Conservation (phyloP, 805 yeast genomes). For the Schwanniomyces pseudopolymorphus region DNA sequence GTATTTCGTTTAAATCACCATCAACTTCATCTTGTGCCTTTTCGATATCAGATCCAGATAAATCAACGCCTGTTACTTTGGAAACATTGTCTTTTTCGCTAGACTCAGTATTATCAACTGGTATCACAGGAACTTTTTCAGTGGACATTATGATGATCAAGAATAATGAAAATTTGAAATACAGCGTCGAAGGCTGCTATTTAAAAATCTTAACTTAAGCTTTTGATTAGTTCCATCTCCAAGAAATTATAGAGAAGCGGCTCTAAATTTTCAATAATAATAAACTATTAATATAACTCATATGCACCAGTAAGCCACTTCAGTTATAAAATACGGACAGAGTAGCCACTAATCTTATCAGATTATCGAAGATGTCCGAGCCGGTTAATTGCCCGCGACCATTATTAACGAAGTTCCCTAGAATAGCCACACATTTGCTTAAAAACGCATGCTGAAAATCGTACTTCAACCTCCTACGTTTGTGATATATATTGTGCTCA, state of each 20-base stretch:
- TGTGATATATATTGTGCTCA: no score
- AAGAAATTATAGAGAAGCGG: background rate
- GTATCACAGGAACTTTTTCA: background rate
- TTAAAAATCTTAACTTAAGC: background rate
- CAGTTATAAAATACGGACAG: background rate
- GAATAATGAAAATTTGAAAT: background rate
- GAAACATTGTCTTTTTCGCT: background rate
- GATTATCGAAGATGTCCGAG: background rate
- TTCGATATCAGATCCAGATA: background rate
- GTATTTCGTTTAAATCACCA: background rate
- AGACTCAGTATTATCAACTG: background rate
- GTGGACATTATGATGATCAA: background rate
- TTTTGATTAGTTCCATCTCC: background rate
- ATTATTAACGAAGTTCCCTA: no score
- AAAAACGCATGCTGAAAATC: no score
- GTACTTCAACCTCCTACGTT: no score
- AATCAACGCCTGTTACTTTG: background rate
- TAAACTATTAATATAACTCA: background rate
- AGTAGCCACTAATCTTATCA: background rate
- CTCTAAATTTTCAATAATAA: background rate
- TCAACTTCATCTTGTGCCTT: background rate
- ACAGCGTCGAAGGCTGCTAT: background rate
- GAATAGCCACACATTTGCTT: no score
- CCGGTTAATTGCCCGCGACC: conserved; percentile 1
- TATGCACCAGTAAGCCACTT: background rate